Evolutionary conservation across 129 eudicot genomes (phyloP), one percentile per base, ranked within the genome.

Genomic region (Pseudognaphalium luteoalbum): DNA sequence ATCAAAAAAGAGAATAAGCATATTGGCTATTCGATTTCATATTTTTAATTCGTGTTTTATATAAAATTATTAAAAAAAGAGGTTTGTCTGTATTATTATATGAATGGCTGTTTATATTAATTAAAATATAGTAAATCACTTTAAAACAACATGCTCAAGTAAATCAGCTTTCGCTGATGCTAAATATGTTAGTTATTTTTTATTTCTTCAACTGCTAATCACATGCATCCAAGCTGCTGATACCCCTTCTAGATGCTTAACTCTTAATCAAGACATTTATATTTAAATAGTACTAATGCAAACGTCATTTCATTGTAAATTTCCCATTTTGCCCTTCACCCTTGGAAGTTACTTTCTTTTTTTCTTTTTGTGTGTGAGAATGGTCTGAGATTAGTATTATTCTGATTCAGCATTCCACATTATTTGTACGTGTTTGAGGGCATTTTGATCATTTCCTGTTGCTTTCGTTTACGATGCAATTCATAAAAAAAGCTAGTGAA

Each of bases 171-270:
- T 61, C 41, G 70, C 70, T 74, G 11, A 52, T 47, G 54, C 54
- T 56, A 56, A 57, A 74, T 17, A 60, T 74, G 44, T 21, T 7
- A 61, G 29, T 41, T 37, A 57, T 39, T 15, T 15, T 37, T 61
- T 25, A 25, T 42, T 12, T 39, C 3, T 56, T 33, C 17, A 60
- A 39, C 61, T 74, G 60, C 78, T 22, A 39, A 65, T 76, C 65
- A 66, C 73, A 76, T 76, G 73, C 80, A 76, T 52, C 73, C 34
- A 56, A 75, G 33, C 63, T 75, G 79, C 50, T 63, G 63, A 47
- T 63, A 75, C 71, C 71, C 51, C 79, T 75, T 75, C 79, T 75
- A 75, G 79, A 75, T 75, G 71, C 44, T 75, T 47, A 75, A 41
- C 11, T 65, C 42, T 61, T 74, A 60, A 61, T 74, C 41, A 60